Evolutionary conservation across 2,329 filamentous ascomycete genomes (phyloP).

Genomic region (Sporothrix inflata): DNA sequence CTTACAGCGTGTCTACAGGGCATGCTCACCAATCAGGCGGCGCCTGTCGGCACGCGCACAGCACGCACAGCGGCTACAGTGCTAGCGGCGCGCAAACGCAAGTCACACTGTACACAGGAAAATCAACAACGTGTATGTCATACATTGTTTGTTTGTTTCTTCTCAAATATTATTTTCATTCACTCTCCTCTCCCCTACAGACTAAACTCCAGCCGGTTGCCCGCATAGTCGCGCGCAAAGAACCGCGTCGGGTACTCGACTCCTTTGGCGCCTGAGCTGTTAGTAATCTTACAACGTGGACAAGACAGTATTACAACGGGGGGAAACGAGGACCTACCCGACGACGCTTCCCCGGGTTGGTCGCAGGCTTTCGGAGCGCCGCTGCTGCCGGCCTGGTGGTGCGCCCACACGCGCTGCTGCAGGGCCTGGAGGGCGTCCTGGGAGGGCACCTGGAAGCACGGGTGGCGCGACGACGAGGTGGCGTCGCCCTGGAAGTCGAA

Average conservation of each 20-base stretch:
- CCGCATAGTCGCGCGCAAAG: conserved; percentile 62
- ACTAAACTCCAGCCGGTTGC: conserved; percentile 58
- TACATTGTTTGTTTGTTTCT: background rate
- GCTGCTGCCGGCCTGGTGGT: conserved; percentile 51
- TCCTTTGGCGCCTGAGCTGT: conserved; percentile 51
- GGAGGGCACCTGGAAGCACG: conserved; percentile 59
- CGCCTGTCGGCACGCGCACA: background rate
- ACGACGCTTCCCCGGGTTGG: conserved; percentile 51
- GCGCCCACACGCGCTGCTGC: conserved; percentile 54
- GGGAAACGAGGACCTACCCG: conserved; percentile 35
- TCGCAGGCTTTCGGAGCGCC: conserved; percentile 59
- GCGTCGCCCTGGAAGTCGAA: conserved; percentile 38
- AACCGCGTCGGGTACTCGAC: conserved; percentile 64
- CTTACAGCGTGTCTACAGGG: background rate
- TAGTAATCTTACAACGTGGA: too few species aligned
- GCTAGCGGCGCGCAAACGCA: background rate
- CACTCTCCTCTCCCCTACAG: conserved; percentile 39
- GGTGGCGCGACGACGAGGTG: conserved; percentile 53
- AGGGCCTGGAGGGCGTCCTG: conserved; percentile 52
- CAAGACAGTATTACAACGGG: too few species aligned
- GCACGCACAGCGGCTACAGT: conserved; percentile 15
- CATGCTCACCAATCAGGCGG: conserved; percentile 6
- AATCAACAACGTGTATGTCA: background rate
- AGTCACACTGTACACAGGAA: background rate
- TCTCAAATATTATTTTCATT: background rate